Evolutionary conservation across 2,329 filamentous ascomycete genomes (phyloP).

Genomic region (Penicillium brevicompactum): DNA sequence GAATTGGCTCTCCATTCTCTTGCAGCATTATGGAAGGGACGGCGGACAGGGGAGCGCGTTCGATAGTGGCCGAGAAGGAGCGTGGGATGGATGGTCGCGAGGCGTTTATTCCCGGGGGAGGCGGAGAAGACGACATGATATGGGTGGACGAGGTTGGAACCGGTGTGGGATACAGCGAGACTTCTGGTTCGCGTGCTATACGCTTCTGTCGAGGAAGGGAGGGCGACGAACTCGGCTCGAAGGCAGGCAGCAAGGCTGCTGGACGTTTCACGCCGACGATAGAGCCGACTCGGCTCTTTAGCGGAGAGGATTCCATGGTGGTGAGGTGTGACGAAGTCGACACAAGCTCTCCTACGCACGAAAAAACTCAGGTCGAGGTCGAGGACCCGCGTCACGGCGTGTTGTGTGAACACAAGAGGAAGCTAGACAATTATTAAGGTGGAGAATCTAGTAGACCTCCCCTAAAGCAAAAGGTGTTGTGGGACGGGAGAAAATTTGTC

Average conservation of each 20-base stretch:
- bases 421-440: constrained; percentile 14
- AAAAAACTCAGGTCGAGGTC: constrained; percentile 26
- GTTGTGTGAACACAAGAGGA: constrained; percentile 14
- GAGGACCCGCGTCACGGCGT: constrained; percentile 28
- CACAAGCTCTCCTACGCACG: constrained; percentile 17
- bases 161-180: constrained; percentile 82
- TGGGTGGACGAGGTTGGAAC: constrained; percentile 92
- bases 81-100: constrained; percentile 60
- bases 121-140: constrained; percentile 80
- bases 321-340: constrained; percentile 9
- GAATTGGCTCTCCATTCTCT: constrained; percentile 75
- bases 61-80: constrained; percentile 62
- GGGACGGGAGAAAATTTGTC: constrained; percentile 26
- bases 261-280: constrained; percentile 50
- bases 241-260: constrained; percentile 51
- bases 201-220: constrained; percentile 51
- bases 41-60: constrained; percentile 79
- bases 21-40: constrained; percentile 82
- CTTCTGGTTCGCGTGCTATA: constrained; percentile 46
- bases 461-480: constrained; percentile 16
- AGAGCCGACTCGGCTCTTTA: constrained; percentile 35
- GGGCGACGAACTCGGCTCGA: constrained; percentile 54
- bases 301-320: constrained; percentile 46
- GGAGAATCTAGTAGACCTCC: constrained; percentile 10
- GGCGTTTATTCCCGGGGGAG: constrained; percentile 56